Evolutionary conservation across 202 grass and related monocot species (phyloP).

Genomic region (Schoenoplectus triqueter): DNA sequence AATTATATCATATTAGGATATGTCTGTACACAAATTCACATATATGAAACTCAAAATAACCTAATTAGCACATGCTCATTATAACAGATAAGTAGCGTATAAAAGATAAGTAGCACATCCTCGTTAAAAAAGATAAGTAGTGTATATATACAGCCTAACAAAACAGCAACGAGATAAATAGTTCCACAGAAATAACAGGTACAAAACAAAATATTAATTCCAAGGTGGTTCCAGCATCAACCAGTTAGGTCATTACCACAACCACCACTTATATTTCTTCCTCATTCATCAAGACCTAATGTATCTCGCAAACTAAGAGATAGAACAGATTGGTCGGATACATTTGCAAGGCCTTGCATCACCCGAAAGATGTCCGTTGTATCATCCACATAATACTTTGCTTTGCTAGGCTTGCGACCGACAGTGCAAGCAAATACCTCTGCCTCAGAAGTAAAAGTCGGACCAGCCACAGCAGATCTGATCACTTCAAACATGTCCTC

Average conservation of each 20-base stretch:
- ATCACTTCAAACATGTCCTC: slow-evolving; percentile 99
- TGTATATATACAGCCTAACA: slow-evolving; percentile 18
- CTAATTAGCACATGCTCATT: neutral
- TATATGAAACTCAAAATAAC: neutral
- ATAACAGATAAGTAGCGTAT: slow-evolving; percentile 13
- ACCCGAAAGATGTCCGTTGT: slow-evolving; percentile 63
- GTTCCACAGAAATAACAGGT: neutral
- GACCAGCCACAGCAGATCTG: slow-evolving; percentile 36
- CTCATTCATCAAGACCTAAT: neutral
- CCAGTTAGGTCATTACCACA: slow-evolving; percentile 9
- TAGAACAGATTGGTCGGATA: slow-evolving; percentile 51
- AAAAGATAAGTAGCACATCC: neutral
- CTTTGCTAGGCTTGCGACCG: slow-evolving; percentile 83
- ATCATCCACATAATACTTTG: slow-evolving; percentile 97
- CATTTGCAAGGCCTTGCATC: slow-evolving; percentile 68
- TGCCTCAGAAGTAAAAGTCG: slow-evolving; percentile 44
- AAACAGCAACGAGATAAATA: neutral
- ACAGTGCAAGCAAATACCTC: slow-evolving; percentile 89
- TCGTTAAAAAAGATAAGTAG: neutral
- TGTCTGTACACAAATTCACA: neutral
- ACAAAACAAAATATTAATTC: slow-evolving; percentile 2
- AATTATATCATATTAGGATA: neutral
- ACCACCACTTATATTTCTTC: neutral
- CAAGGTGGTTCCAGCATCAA: neutral
- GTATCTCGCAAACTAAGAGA: slow-evolving; percentile 31